Base-by-base conservation (phyloP, 345 rosid genomes). In the Cardamine resedifolia region DNA sequence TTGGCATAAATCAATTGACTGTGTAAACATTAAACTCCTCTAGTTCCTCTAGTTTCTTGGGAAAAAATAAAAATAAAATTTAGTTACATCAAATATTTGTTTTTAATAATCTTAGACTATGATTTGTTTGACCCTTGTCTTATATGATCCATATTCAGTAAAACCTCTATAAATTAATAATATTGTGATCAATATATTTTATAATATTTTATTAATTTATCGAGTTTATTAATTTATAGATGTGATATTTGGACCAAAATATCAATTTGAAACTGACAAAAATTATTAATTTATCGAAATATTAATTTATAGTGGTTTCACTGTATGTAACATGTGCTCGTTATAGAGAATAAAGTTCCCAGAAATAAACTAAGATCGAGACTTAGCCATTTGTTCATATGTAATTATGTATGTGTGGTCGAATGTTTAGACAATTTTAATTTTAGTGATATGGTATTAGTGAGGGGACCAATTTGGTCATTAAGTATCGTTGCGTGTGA, bases 381-480 rank as follows among this genome's bases (percentile, higher is more conserved):
- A 47, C 36, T 47, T 4, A 33, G 48, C 14, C 47, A 58, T 33
- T 23, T 58, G 58, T 61, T 50, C 43, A 61, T 61, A 39, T 27
- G 59, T 58, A 60, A 58, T 30, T 50, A 49, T 36, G 68, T 27
- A 30, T 71, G 50, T 36, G 44, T 27, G 44, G 75, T 71, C 52
- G 68, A 71, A 39, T 50, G 30, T 49, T 9, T 50, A 49, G 18
- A 24, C 33, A 19, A 24, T 14, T 62, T 31, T 44, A 6, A 33
- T 15, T n/a, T n/a, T n/a, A n/a, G n/a, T n/a, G 11, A 12, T 6
- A 7, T 52, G 50, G 7, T 71, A 50, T 51, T 51, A 64, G 31
- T 43, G 69, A 63, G 76, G 76, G 76, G 64, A 72, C 76, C 70
- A 19, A 19, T 36, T 51, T 72, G 55, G 52, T 71, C 62, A 51